phyloP scores from a whole-genome alignment of 768 basidiomycete genomes.

The Mycena metata region DNA sequence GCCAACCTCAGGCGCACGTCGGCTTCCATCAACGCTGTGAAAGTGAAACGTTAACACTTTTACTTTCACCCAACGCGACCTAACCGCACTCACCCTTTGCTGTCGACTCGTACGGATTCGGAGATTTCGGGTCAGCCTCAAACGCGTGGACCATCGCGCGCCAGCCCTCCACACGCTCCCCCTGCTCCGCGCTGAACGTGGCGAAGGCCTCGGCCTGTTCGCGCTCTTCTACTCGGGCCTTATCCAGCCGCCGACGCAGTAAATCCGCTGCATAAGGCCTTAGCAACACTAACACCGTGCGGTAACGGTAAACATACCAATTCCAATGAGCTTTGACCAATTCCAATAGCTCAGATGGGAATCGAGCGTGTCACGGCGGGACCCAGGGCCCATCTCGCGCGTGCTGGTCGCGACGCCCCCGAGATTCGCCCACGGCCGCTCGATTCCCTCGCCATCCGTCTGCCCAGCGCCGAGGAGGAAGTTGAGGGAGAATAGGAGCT shows the following conservation, averaged over 20 bases:
- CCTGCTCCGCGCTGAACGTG: not conserved
- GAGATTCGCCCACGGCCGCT: too few species aligned
- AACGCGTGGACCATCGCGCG: not conserved
- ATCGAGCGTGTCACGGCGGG: conserved; percentile 44
- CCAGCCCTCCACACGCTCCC: conserved; percentile 1
- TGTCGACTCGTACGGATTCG: conserved; percentile 3
- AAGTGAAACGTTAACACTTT: not conserved
- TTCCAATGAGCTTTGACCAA: conserved; percentile 42
- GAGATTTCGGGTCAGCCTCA: not conserved
- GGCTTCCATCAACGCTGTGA: conserved; percentile 6
- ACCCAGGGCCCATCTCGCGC: conserved; percentile 5
- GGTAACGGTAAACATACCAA: conserved; percentile 36
- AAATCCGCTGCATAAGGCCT: not conserved
- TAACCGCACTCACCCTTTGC: not conserved
- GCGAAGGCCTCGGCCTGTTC: not conserved
- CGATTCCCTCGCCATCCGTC: too few species aligned
- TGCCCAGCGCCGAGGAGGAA: too few species aligned
- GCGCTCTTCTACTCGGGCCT: not conserved
- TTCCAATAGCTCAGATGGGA: conserved; percentile 45
- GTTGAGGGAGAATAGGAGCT: too few species aligned
- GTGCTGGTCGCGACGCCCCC: too few species aligned
- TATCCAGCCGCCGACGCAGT: not conserved
- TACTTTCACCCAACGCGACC: not conserved
- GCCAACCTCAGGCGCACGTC: conserved; percentile 8
- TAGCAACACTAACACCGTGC: not conserved